Percentiles rank a stretch among this genome's conserved stretches.
These are phyloP conservation scores for Leptosphaerulina australis DNA, from an alignment of 2,329 filamentous ascomycete genomes.

Conservation along the genomic window DNA sequence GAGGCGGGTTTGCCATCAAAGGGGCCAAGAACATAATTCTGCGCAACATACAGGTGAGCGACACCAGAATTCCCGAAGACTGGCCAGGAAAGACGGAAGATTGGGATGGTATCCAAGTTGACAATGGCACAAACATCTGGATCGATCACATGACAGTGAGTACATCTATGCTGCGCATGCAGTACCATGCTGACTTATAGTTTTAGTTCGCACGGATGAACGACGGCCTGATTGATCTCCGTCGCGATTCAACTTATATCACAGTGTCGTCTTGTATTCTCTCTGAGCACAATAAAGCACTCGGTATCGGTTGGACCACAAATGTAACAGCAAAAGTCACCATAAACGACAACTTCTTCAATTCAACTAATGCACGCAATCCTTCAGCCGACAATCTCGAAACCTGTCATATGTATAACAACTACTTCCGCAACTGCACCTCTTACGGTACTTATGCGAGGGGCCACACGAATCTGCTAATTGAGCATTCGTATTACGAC, in stretches of 20 bases:
- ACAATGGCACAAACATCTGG: slow-evolving; percentile 16
- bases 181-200: too few species aligned
- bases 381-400: slow-evolving; percentile 18
- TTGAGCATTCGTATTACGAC: slow-evolving; percentile 18
- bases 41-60: slow-evolving; percentile 10
- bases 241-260: slow-evolving; percentile 14
- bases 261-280: slow-evolving; percentile 13
- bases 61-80: slow-evolving; percentile 2
- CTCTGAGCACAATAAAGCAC: slow-evolving; percentile 19
- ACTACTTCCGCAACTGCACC: slow-evolving; percentile 19
- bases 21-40: slow-evolving; percentile 10
- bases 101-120: slow-evolving; percentile 17
- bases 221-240: slow-evolving; percentile 16
- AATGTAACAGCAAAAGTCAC: slow-evolving; percentile 13
- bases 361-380: slow-evolving; percentile 18
- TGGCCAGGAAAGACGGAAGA: slow-evolving; percentile 14
- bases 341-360: slow-evolving; percentile 19
- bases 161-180: too few species aligned
- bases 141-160: slow-evolving; percentile 14
- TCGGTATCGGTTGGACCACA: slow-evolving; percentile 17
- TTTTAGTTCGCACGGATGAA: slow-evolving; percentile 16
- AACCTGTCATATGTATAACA: slow-evolving; percentile 19
- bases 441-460: slow-evolving; percentile 15
- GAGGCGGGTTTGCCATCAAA: slow-evolving; percentile 16
- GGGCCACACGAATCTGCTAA: slow-evolving; percentile 10